Evolutionary conservation across 2,329 filamentous ascomycete genomes (phyloP), one percentile per base, ranked within the genome.

Genomic region (Zasmidium citrigriseum): DNA sequence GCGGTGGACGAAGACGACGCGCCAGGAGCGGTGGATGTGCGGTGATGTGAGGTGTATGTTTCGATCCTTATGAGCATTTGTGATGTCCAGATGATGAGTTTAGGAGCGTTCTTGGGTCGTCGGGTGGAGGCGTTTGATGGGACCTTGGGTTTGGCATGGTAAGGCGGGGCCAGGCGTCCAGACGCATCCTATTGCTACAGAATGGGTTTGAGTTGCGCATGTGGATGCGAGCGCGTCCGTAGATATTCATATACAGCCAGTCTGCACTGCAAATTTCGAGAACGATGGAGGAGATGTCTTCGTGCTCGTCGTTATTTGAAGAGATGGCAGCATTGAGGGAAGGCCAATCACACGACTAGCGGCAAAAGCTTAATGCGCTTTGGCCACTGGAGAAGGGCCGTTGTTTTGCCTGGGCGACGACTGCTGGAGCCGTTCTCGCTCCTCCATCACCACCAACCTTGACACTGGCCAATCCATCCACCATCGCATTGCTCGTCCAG

Each of bases 1-100:
- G 76, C 50, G 68, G 73, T 24, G 77, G 78, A 7, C 69, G 79
- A 29, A 69, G 79, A 46, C 62, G 79, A 44, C 73, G 79, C 47
- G 79, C 79, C 9, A 72, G 79, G 58, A 81, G 79, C 69, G 79
- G 78, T 24, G 77, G 78, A 22, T 81, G 79, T 63, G 62, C 69
- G 46, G 74, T 81, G 38, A 81, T 81, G 79, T 81, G 73, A 78
- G 44, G 46, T 20, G 38, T 21, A 22, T 29, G 46, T 29, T 29
- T 54, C 14, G 22, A 9, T 54, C 10, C 22, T 9, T 24, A 21
- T 20, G 2, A 25, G 52, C 41, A 46, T 48, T 50, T 16, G 34
- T 41, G 4, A 41, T 41, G 22, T 46, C 12, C 46, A 20, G 18
- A 57, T 20, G 50, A 38, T 18, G n/a, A n/a, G 14, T 46, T 27